Conservation (phyloP, 2,329 filamentous ascomycete genomes). For the Stemphylium lycopersici region DNA sequence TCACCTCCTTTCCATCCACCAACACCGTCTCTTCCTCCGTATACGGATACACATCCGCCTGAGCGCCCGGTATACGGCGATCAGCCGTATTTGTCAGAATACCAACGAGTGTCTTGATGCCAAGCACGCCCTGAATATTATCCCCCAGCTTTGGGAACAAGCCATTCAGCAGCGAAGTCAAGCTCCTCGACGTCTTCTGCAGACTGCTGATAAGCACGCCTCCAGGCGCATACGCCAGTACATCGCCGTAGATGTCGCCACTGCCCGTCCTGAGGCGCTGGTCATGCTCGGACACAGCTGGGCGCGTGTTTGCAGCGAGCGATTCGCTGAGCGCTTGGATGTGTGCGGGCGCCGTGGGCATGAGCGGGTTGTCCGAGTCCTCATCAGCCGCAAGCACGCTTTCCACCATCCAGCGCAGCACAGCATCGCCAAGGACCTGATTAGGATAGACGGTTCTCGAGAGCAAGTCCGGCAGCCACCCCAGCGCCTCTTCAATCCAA, state of each 20-base stretch:
- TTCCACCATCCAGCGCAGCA: conserved; percentile 40
- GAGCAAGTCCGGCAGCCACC: conserved; percentile 35
- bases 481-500: conserved; percentile 35
- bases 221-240: conserved; percentile 37
- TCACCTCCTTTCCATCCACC: conserved; percentile 8
- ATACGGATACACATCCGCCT: conserved; percentile 36
- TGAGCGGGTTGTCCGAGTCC: conserved; percentile 14
- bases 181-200: conserved; percentile 16
- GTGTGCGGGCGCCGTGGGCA: conserved; percentile 20
- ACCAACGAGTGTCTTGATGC: conserved; percentile 35
- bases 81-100: conserved; percentile 42
- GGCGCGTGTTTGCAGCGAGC: conserved; percentile 14
- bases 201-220: conserved; percentile 28
- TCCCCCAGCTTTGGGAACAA: conserved; percentile 35
- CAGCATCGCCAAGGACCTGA: conserved; percentile 39
- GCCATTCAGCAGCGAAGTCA: conserved; percentile 25
- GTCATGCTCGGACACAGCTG: background rate
- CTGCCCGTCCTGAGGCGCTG: conserved; percentile 26
- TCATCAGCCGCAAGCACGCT: conserved; percentile 27
- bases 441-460: conserved; percentile 41
- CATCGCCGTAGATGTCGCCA: conserved; percentile 43
- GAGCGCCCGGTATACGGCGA: conserved; percentile 38
- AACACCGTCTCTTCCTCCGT: conserved; percentile 18
- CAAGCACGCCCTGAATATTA: conserved; percentile 35
- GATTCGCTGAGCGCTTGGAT: conserved; percentile 21